Base-by-base conservation (phyloP, 1,139 yeast species). In the Saccharomyces hybrid region DNA sequence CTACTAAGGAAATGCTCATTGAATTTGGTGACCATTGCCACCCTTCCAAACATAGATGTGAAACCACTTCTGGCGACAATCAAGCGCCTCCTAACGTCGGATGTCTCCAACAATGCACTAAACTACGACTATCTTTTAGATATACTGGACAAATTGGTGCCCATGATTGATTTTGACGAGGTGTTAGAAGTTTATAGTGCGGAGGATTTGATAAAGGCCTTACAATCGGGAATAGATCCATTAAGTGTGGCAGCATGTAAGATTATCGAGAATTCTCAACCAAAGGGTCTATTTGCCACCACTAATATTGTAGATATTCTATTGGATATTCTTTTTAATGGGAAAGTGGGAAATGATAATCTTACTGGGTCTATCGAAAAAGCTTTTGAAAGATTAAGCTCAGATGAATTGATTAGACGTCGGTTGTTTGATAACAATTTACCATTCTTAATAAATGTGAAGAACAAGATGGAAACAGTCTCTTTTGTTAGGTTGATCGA, bases 251-350 rank as follows among this genome's bases (percentile, higher is more conserved):
- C 69, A 4, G 71, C 73, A 0, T 59, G 73, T 53, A 66, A 63
- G 47, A 68, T 72, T 13, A 55, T 72, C 11, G 55, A 64, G 3
- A 63, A 57, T 31, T 71, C 75, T 0, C 57, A 63, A 26, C 75
- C 75, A 2, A 64, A 65, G 41, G 74, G 70, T 27, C 54, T 69
- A 14, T 56, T 72, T 19, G 66, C 74, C 1, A 60, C 66, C 25
- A 64, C 70, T 1, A 63, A 57, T 29, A 52, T 72, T 1, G 49
- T 70, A 6, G 71, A 69, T 29, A 57, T 59, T 1, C 42, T 66
- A 6, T 32, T 72, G 19, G 55, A 55, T 2, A 47, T 66, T 1
- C 58, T 67, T 29, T 63, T 68, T 23, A 55, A 62, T 32, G 51
- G 57, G 3, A 41, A 54, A 0, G 62, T 69, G 0, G 58, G 62